A percentile compares a stretch with the other conserved stretches of the same genome.
phyloP scores from a whole-genome alignment of 805 yeast species.

The Hanseniaspora taiwanica region DNA sequence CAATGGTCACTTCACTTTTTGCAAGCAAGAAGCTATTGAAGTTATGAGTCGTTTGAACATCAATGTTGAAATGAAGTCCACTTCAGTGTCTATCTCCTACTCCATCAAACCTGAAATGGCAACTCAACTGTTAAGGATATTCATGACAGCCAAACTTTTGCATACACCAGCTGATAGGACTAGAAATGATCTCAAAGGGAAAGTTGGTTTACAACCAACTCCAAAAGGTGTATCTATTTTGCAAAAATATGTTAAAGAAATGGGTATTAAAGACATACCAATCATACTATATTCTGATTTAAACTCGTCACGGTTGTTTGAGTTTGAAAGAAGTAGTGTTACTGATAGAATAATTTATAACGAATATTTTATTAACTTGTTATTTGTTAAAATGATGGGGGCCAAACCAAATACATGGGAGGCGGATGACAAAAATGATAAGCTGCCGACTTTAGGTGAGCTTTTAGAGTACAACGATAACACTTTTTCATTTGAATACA shows the following conservation, averaged over 20 bases:
- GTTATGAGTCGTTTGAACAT: slow-evolving; percentile 38
- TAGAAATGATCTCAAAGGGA: slow-evolving; percentile 30
- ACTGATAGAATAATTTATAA: slow-evolving; percentile 51
- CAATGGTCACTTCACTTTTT: slow-evolving; percentile 42
- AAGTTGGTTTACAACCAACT: slow-evolving; percentile 59
- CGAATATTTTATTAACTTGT: slow-evolving; percentile 46
- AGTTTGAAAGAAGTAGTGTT: slow-evolving; percentile 48
- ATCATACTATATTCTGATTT: slow-evolving; percentile 39
- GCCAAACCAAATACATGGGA: slow-evolving; percentile 57
- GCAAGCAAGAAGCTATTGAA: slow-evolving; percentile 35
- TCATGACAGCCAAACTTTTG: slow-evolving; percentile 48
- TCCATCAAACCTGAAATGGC: slow-evolving; percentile 40
- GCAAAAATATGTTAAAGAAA: slow-evolving; percentile 41
- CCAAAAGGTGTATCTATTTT: slow-evolving; percentile 78
- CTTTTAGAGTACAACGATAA: slow-evolving; percentile 22
- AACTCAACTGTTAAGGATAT: slow-evolving; percentile 30
- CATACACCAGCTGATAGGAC: slow-evolving; percentile 74
- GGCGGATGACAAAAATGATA: slow-evolving; percentile 39
- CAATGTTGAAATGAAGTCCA: slow-evolving; percentile 33
- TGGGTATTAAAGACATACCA: slow-evolving; percentile 37
- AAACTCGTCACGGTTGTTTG: slow-evolving; percentile 60
- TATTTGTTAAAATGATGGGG: slow-evolving; percentile 57
- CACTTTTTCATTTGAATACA: slow-evolving; percentile 23
- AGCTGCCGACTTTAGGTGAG: slow-evolving; percentile 26
- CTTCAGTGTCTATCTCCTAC: slow-evolving; percentile 43